Percentiles rank a stretch among this genome's conserved stretches.
Evolutionary conservation across 1,139 yeast genomes (phyloP).

Genomic region (Geotrichum phurueaensis): DNA sequence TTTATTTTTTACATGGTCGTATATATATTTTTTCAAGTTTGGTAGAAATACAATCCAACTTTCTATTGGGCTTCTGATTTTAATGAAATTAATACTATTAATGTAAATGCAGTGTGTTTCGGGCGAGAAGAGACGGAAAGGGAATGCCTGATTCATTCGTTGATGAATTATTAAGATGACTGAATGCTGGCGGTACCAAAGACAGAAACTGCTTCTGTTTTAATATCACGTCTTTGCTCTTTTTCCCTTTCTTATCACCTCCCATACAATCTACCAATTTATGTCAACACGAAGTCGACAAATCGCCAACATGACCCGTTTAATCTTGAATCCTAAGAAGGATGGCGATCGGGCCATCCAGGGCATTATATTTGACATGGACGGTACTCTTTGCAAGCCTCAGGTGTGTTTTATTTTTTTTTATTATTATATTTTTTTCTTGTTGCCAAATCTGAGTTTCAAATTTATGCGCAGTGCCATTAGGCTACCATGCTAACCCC

Average conservation of each 20-base stretch:
- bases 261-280: neutral
- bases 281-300: neutral
- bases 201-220: neutral
- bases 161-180: neutral
- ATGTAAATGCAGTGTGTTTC: neutral
- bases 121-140: neutral
- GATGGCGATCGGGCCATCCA: conserved; percentile 37
- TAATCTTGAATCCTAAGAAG: conserved; percentile 33
- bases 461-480: too few relatives aligned
- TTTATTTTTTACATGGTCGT: neutral
- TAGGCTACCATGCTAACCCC: conserved; percentile 5
- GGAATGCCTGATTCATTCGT: neutral
- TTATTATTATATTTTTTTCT: neutral
- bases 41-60: neutral
- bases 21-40: neutral
- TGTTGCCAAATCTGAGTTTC: neutral
- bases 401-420: conserved; percentile 35
- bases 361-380: conserved; percentile 64
- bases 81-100: neutral
- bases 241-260: neutral
- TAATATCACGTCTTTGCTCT: neutral
- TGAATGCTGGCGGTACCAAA: neutral
- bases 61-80: neutral
- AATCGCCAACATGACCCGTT: conserved; percentile 20
- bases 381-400: conserved; percentile 60